These are phyloP conservation scores for Liquidambar formosana DNA, from an alignment of 164 flowering plant species.

Conservation along the genomic window DNA sequence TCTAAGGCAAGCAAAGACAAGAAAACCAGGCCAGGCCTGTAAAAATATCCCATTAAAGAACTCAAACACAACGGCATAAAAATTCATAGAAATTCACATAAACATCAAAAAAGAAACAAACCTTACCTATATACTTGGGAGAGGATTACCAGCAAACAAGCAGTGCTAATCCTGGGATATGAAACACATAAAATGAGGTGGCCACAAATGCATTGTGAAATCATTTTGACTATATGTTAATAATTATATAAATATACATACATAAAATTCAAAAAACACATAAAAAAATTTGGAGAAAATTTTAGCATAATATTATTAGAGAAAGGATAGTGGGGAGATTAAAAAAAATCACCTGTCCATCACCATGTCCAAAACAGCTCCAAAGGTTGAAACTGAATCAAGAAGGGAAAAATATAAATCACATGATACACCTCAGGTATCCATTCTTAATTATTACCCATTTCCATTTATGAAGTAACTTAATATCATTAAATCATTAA, in stretches of 20 bases:
- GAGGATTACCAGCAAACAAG: slow-evolving; percentile 76
- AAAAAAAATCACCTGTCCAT: slow-evolving; percentile 65
- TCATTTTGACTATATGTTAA: no score
- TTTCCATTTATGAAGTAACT: no score
- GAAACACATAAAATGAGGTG: slow-evolving; percentile 2
- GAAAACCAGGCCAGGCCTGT: slow-evolving; percentile 72
- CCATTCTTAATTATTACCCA: not conserved
- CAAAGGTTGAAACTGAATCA: slow-evolving; percentile 85
- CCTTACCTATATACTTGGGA: slow-evolving; percentile 72
- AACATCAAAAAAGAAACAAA: not conserved
- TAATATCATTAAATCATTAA: no score
- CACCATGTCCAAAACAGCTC: slow-evolving; percentile 96
- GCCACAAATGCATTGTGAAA: not conserved
- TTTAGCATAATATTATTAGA: no score
- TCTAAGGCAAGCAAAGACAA: slow-evolving; percentile 78
- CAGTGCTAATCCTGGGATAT: slow-evolving; percentile 82
- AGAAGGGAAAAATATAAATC: slow-evolving; percentile 9
- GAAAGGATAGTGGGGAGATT: not conserved
- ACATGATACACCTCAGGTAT: not conserved
- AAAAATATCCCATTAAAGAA: slow-evolving; percentile 8
- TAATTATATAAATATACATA: no score
- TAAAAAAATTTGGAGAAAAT: no score
- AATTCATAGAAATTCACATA: not conserved
- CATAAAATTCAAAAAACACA: no score
- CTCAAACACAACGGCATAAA: not conserved